Evolutionary conservation across 2,329 filamentous ascomycete genomes (phyloP).

Genomic region (Pseudocercospora crystallina): DNA sequence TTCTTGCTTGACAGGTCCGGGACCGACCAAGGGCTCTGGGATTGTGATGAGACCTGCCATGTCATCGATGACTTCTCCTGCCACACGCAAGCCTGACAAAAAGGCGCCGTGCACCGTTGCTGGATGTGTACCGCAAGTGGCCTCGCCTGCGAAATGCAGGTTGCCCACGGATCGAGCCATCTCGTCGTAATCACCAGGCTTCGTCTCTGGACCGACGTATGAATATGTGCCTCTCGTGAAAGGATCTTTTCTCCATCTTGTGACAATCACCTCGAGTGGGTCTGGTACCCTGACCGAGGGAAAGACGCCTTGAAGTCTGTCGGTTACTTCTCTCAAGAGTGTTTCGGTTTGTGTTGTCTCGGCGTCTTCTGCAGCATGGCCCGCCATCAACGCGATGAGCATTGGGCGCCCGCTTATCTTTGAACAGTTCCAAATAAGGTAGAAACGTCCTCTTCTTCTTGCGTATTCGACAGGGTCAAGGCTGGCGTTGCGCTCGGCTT

Average conservation of each 20-base stretch:
- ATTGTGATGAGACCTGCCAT: slow-evolving; percentile 80
- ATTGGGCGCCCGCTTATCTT: slow-evolving; percentile 83
- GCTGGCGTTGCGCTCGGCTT: slow-evolving; percentile 68
- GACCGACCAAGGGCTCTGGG: slow-evolving; percentile 70
- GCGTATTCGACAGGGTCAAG: slow-evolving; percentile 78
- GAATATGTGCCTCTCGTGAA: slow-evolving; percentile 97
- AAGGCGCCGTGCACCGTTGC: slow-evolving; percentile 97
- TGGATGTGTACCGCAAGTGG: slow-evolving; percentile 92
- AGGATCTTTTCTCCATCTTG: slow-evolving; percentile 84
- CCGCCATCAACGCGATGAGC: slow-evolving; percentile 90
- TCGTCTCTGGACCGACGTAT: slow-evolving; percentile 80
- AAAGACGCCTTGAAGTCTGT: slow-evolving; percentile 76
- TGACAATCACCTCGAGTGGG: slow-evolving; percentile 83
- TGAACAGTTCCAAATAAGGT: slow-evolving; percentile 95
- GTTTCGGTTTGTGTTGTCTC: slow-evolving; percentile 73
- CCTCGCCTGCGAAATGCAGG: slow-evolving; percentile 92
- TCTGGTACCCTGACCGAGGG: slow-evolving; percentile 62
- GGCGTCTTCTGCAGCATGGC: slow-evolving; percentile 85
- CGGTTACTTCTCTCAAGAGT: slow-evolving; percentile 77
- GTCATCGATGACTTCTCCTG: slow-evolving; percentile 77
- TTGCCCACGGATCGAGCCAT: slow-evolving; percentile 86
- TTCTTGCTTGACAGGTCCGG: slow-evolving; percentile 47
- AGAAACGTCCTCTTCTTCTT: slow-evolving; percentile 81
- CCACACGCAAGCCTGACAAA: slow-evolving; percentile 84
- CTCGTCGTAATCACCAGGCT: slow-evolving; percentile 82